Base-by-base conservation (phyloP, 2,329 filamentous ascomycete species). In the Neonectria neomacrospora region DNA sequence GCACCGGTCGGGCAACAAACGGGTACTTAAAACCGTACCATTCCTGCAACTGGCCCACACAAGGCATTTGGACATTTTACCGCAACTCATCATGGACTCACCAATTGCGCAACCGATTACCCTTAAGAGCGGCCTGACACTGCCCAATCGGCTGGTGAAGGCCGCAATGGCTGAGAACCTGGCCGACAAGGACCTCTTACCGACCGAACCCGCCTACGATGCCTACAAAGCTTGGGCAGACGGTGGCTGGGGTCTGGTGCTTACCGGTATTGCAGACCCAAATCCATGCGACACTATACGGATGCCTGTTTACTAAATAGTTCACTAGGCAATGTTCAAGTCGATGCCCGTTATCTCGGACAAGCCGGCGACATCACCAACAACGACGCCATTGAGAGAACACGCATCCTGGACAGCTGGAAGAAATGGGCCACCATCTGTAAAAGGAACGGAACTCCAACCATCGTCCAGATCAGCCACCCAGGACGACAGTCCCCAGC, bases 81-180 rank as follows among this genome's bases (percentile, higher is more conserved):
- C 14, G 12, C 32, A 37, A 37, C 5, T 37, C 34, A 16, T 26
- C 20, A 23, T 14, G 42, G 20, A 45, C 5, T 45, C 20, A 16
- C 4, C 12, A 20, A 42, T 52, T 50, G 45, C 56, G 3, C 23
- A 10, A 45, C 77, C 81, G 0, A 71, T 84, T 37, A 83, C 78
- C 50, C 78, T 85, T 2, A 81, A 82, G 61, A 83, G 81, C 69
- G 85, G 84, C 2, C 76, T 86, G n/a, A 78, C 77, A 8, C 73
- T 86, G 7, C 80, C 82, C 8, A 86, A 86, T 69, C 80, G 84
- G n/a, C 75, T 87, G 11, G 55, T 58, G 12, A 63, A 63, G 52
- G 54, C 60, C 14, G 22, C 60, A 6, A 63, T 48, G 57, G 28
- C 57, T 3, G 47, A 59, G 20, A 39, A 52, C 11, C 34, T 59